Evolutionary conservation across 495 filamentous ascomycete species (phyloP), one percentile per base, ranked within the genome.

Genomic region (Cryomyces minteri): DNA sequence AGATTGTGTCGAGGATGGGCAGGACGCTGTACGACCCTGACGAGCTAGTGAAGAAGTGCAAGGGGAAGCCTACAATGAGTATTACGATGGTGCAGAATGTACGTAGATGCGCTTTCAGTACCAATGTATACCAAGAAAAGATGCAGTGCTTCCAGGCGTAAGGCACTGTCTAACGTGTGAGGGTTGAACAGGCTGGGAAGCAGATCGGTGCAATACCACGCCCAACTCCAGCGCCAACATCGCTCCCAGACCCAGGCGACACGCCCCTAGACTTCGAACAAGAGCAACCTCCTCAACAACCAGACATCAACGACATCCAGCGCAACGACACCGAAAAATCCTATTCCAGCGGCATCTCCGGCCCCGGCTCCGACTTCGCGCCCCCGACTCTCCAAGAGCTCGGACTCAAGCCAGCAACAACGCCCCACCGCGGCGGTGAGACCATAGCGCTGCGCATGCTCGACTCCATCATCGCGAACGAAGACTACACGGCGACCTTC

Each of bases 21-120:
- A 61, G 79, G 25, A 82, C 72, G 5, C 58, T 84, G 6, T 83
- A 76, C 57, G 77, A 82, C 55, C 71, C 74, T 7, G 78, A 81
- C 50, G 70, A 75, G 7, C 44, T 84, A 11, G 73, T 81, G 0
- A 60, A 67, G n/a, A 63, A 71, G 32, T 73, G 82, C 56, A 60
- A 65, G 14, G 72, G 74, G 0, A 80, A 79, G 51, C 75, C 78
- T 31, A 81, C 78, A 7, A 80, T 82, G 75, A 77, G 69, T 43
- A 79, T 82, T 12, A 62, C 60, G 4, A 76, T 82, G 51, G 65
- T 82, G 6, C 67, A 74, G 52, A 50, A 61, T 48, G 69, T 65
- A 18, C 54, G 66, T 37, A 9, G 34, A 37, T 2, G 18, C 18
- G 34, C 34, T 38, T 25, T 25, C 2, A 25, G 18, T 25, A 25